Evolutionary conservation across 1,284 basidiomycete species (phyloP).

Genomic region (Boletus mariae): DNA sequence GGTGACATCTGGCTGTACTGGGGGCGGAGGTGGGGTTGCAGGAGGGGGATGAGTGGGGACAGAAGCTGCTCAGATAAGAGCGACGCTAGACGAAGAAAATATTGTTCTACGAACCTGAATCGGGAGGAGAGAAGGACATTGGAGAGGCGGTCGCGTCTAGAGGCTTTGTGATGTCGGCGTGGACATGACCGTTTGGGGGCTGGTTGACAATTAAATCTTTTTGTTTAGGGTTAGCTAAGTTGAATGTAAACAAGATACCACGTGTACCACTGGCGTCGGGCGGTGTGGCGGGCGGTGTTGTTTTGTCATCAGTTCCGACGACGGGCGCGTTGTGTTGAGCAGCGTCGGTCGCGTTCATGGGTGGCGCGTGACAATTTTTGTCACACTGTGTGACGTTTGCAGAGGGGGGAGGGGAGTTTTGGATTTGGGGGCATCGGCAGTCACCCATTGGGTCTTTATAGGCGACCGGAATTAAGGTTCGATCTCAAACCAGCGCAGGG

Average conservation of each 20-base stretch:
- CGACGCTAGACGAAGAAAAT: constrained; percentile 14
- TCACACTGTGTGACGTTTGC: constrained; percentile 49
- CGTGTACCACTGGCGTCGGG: constrained; percentile 35
- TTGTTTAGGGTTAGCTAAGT: constrained; percentile 49
- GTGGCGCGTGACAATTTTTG: constrained; percentile 47
- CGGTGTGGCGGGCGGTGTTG: constrained; percentile 34
- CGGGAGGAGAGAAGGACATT: constrained; percentile 44
- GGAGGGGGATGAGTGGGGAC: constrained; percentile 44
- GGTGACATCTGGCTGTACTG: constrained; percentile 42
- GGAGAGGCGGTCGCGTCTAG: constrained; percentile 34
- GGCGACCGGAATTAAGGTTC: constrained; percentile 73
- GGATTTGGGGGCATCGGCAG: constrained; percentile 66
- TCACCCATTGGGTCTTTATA: constrained; percentile 72
- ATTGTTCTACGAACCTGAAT: constrained; percentile 46
- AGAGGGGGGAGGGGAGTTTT: constrained; percentile 54
- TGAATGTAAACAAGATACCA: constrained; percentile 31
- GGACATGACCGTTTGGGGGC: constrained; percentile 63
- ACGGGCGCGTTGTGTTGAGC: constrained; percentile 34
- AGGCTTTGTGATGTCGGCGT: constrained; percentile 49
- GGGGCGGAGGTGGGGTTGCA: constrained; percentile 48
- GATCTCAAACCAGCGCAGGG: constrained; percentile 66
- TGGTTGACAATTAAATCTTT: constrained; percentile 59
- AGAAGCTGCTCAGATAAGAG: constrained; percentile 39
- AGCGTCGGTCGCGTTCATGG: constrained; percentile 52
- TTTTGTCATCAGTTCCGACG: constrained; percentile 30